These are phyloP conservation scores for Termitomyces sp. DNA, from an alignment of 1,284 basidiomycete species.

Conservation along the genomic window DNA sequence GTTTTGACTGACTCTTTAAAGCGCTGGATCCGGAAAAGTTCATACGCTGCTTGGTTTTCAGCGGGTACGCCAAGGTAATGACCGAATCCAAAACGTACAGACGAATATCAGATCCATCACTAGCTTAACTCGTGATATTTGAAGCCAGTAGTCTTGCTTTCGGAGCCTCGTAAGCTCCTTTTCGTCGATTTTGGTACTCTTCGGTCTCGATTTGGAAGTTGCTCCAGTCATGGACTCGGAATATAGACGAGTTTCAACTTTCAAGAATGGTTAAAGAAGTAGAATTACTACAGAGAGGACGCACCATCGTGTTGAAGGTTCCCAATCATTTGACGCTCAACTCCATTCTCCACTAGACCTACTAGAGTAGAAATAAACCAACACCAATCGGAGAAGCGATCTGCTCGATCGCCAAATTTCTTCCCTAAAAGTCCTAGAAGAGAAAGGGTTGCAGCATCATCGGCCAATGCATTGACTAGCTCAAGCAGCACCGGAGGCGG, in stretches of 20 bases:
- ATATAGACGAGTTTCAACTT: slow-evolving; percentile 70
- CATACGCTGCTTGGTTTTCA: slow-evolving; percentile 29
- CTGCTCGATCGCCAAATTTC: slow-evolving; percentile 60
- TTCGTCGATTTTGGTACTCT: slow-evolving; percentile 56
- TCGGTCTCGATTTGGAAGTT: slow-evolving; percentile 64
- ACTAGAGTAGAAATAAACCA: slow-evolving; percentile 76
- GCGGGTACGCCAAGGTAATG: slow-evolving; percentile 1
- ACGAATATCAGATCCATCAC: slow-evolving; percentile 80
- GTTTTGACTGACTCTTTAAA: slow-evolving; percentile 59
- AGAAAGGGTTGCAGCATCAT: slow-evolving; percentile 73
- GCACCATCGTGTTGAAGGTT: slow-evolving; percentile 54
- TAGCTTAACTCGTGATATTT: slow-evolving; percentile 62
- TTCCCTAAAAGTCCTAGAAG: slow-evolving; percentile 62
- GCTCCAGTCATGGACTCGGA: slow-evolving; percentile 66
- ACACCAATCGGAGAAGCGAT: slow-evolving; percentile 73
- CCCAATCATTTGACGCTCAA: slow-evolving; percentile 65
- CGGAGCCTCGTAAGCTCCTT: slow-evolving; percentile 63
- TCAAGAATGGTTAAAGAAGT: slow-evolving; percentile 12
- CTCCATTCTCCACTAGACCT: slow-evolving; percentile 72
- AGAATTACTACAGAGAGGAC: slow-evolving; percentile 7
- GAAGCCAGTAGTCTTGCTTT: slow-evolving; percentile 71
- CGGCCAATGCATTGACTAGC: slow-evolving; percentile 64
- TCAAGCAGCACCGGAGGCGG: slow-evolving; percentile 81
- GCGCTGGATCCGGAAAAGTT: slow-evolving; percentile 48
- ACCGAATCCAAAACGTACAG: slow-evolving; percentile 49